Conservation (phyloP, 179 eudicot species). For the Patellifolia procumbens region DNA sequence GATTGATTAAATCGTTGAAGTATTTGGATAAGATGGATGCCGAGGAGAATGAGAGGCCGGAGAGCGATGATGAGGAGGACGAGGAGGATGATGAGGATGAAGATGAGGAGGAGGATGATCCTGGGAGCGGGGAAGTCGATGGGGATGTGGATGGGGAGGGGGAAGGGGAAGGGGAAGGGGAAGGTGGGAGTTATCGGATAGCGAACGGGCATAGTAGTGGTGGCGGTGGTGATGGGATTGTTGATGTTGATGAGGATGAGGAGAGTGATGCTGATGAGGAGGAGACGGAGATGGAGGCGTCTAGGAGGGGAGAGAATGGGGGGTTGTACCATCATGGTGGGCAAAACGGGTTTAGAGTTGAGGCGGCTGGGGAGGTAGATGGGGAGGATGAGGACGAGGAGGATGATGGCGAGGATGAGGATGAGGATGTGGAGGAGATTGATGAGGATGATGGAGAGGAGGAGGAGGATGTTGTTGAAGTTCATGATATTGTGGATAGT, state of each 20-base stretch:
- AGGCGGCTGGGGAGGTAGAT: slow-evolving; percentile 41
- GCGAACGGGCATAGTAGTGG: slow-evolving; percentile 27
- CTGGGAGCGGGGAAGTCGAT: slow-evolving; percentile 60
- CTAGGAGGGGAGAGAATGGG: slow-evolving; percentile 31
- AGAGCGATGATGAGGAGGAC: slow-evolving; percentile 75
- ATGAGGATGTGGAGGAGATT: slow-evolving; percentile 64
- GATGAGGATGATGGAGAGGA: slow-evolving; percentile 71
- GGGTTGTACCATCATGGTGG: slow-evolving; percentile 10
- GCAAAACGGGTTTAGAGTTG: slow-evolving; percentile 28
- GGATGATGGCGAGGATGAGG: slow-evolving; percentile 43
- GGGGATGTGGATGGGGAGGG: slow-evolving; percentile 68
- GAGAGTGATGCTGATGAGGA: slow-evolving; percentile 43
- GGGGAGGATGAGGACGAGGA: slow-evolving; percentile 49
- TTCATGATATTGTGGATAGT: slow-evolving; percentile 35
- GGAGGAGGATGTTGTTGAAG: slow-evolving; percentile 52
- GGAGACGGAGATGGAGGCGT: slow-evolving; percentile 24
- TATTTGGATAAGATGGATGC: slow-evolving; percentile 94
- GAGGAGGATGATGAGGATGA: slow-evolving; percentile 60
- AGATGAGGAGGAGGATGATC: slow-evolving; percentile 43
- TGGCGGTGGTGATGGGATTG: slow-evolving; percentile 26
- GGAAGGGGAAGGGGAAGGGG: slow-evolving; percentile 50
- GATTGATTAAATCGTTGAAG: slow-evolving; percentile 70
- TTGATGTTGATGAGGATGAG: slow-evolving; percentile 38
- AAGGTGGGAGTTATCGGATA: slow-evolving; percentile 19
- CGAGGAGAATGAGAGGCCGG: slow-evolving; percentile 77